Evolutionary conservation across 345 rosid species (phyloP).

Genomic region (Carallia pectinifolia): DNA sequence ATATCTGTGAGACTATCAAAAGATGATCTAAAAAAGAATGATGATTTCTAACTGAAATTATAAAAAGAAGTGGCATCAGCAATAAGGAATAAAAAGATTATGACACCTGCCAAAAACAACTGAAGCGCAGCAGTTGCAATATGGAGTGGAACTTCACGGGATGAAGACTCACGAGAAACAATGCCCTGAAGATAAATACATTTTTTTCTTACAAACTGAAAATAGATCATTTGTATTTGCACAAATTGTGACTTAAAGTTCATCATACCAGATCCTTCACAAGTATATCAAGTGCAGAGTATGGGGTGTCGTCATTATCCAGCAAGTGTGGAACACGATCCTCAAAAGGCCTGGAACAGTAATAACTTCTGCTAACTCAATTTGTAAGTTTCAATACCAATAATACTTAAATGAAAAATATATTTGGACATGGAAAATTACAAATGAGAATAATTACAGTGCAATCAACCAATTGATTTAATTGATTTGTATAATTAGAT

Average conservation of each 20-base stretch:
- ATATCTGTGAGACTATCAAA: no score
- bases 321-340: conserved; percentile 97
- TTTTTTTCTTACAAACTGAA: background rate
- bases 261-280: conserved; percentile 90
- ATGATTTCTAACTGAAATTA: no score
- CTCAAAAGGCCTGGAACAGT: conserved; percentile 84
- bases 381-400: no score
- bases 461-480: no score
- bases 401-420: no score
- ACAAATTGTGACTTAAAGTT: background rate
- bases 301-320: conserved; percentile 86
- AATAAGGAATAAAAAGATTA: background rate
- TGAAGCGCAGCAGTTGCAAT: conserved; percentile 78
- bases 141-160: conserved; percentile 66
- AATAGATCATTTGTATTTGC: background rate
- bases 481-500: no score
- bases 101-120: conserved; percentile 72
- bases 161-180: conserved; percentile 65
- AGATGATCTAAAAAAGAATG: no score
- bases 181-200: conserved; percentile 58
- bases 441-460: no score
- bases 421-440: no score
- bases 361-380: no score
- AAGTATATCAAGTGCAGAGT: conserved; percentile 93
- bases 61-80: conserved; percentile 1